Evolutionary conservation across 2,329 filamentous ascomycete genomes (phyloP).

Genomic region (Coniochaeta ligniaria): DNA sequence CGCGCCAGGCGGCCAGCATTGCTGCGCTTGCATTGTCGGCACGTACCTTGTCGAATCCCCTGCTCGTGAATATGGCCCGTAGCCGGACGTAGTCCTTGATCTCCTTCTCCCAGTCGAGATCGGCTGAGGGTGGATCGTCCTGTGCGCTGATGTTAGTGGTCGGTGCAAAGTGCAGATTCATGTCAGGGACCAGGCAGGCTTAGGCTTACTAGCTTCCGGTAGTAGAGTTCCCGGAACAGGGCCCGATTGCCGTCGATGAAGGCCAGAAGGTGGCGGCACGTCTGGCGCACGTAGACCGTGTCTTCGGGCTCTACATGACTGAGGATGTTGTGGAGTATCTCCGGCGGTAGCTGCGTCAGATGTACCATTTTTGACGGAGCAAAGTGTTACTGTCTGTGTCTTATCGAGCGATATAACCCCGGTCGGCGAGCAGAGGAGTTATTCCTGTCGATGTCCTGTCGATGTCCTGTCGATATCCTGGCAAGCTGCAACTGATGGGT

Average conservation of each 20-base stretch:
- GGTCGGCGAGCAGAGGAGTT: no score
- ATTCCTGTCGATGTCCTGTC: neutral
- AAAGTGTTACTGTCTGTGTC: neutral
- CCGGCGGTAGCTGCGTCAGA: slow-evolving; percentile 38
- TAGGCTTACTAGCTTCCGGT: slow-evolving; percentile 47
- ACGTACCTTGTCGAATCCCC: neutral
- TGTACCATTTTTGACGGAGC: no score
- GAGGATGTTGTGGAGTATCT: slow-evolving; percentile 58
- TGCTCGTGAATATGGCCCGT: neutral
- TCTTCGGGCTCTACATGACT: slow-evolving; percentile 48
- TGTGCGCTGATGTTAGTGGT: slow-evolving; percentile 9
- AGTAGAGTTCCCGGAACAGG: slow-evolving; percentile 57
- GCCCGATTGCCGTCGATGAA: slow-evolving; percentile 50
- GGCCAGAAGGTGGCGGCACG: slow-evolving; percentile 44
- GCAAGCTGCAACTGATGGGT: neutral
- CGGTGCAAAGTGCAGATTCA: neutral
- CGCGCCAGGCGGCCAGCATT: no score
- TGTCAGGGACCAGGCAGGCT: slow-evolving; percentile 2
- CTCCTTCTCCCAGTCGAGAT: slow-evolving; percentile 23
- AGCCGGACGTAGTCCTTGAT: slow-evolving; percentile 19
- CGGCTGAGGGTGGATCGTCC: slow-evolving; percentile 27
- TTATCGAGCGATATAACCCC: neutral
- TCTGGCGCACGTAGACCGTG: slow-evolving; percentile 41
- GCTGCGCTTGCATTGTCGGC: neutral
- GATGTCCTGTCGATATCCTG: neutral